Percentiles rank a stretch among this genome's conserved stretches.
Conservation (phyloP, 805 yeast genomes). For the Kodamaea lidongshanica region DNA sequence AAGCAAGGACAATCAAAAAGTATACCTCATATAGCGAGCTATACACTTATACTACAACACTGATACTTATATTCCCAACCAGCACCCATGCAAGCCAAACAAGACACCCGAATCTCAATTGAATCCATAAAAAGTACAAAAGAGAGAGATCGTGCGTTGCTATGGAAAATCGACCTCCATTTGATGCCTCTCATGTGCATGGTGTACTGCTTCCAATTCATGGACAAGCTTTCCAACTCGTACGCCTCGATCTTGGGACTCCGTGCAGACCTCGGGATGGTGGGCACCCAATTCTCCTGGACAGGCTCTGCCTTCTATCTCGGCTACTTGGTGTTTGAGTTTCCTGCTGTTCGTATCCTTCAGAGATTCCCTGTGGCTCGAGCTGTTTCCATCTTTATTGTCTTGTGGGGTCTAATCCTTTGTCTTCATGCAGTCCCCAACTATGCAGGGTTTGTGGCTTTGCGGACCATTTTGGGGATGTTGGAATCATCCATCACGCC, state of each 20-base stretch:
- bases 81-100: too few relatives aligned
- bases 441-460: constrained; percentile 35
- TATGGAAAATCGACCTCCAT: constrained; percentile 46
- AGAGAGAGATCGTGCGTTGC: constrained; percentile 30
- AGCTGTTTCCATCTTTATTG: constrained; percentile 40
- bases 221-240: constrained; percentile 53
- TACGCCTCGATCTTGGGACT: constrained; percentile 51
- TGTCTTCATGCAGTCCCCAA: constrained; percentile 48
- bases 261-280: constrained; percentile 39
- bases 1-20: too few relatives aligned
- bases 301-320: constrained; percentile 39
- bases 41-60: too few relatives aligned
- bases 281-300: constrained; percentile 39
- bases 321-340: constrained; percentile 57
- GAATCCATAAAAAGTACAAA: too few relatives aligned
- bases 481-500: constrained; percentile 38
- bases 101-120: too few relatives aligned
- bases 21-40: too few relatives aligned
- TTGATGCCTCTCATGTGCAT: constrained; percentile 47
- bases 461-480: constrained; percentile 34
- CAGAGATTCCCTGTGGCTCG: constrained; percentile 57
- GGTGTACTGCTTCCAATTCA: constrained; percentile 46
- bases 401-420: constrained; percentile 60
- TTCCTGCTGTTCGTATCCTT: constrained; percentile 40
- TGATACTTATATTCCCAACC: too few relatives aligned